A percentile compares a stretch with the other conserved stretches of the same genome.
These are phyloP conservation scores for Lolium multiflorum DNA, from an alignment of 176 grass and related monocot species.

Conservation along the genomic window DNA sequence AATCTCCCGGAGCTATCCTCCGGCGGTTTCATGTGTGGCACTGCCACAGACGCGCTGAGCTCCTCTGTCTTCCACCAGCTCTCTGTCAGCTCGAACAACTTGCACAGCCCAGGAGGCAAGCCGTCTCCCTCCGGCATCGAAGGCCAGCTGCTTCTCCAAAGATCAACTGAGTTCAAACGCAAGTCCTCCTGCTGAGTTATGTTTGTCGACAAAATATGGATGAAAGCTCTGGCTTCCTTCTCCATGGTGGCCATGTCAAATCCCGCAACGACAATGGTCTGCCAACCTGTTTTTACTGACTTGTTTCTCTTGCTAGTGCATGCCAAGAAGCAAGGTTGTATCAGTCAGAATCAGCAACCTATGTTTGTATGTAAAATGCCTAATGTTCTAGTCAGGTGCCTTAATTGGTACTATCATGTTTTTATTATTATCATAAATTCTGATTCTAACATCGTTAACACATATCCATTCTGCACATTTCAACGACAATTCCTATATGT, in stretches of 20 bases:
- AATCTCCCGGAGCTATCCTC: conserved; percentile 59
- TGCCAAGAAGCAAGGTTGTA: conserved; percentile 37
- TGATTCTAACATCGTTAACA: conserved; percentile 29
- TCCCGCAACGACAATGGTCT: not conserved
- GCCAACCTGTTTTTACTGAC: conserved; percentile 31
- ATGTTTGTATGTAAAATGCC: conserved; percentile 44
- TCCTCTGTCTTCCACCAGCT: conserved; percentile 78
- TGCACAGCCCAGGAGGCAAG: conserved; percentile 70
- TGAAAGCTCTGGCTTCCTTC: not conserved
- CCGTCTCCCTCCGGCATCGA: conserved; percentile 53
- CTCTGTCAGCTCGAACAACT: conserved; percentile 66
- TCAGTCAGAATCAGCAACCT: conserved; percentile 28
- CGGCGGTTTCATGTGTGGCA: conserved; percentile 47
- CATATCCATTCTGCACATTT: conserved; percentile 18
- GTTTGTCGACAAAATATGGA: not conserved
- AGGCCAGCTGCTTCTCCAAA: conserved; percentile 63
- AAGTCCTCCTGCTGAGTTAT: conserved; percentile 64
- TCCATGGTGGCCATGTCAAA: not conserved
- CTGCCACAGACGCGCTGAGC: conserved; percentile 58
- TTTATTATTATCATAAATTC: conserved; percentile 13
- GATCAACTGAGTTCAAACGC: conserved; percentile 70
- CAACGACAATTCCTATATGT: not conserved
- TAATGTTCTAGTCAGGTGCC: conserved; percentile 41
- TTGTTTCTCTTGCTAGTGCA: conserved; percentile 34
- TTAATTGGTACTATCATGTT: conserved; percentile 25